A percentile compares a stretch with the other conserved stretches of the same genome.
phyloP scores from a whole-genome alignment of 257 asterid genomes.

The Mentha longifolia region DNA sequence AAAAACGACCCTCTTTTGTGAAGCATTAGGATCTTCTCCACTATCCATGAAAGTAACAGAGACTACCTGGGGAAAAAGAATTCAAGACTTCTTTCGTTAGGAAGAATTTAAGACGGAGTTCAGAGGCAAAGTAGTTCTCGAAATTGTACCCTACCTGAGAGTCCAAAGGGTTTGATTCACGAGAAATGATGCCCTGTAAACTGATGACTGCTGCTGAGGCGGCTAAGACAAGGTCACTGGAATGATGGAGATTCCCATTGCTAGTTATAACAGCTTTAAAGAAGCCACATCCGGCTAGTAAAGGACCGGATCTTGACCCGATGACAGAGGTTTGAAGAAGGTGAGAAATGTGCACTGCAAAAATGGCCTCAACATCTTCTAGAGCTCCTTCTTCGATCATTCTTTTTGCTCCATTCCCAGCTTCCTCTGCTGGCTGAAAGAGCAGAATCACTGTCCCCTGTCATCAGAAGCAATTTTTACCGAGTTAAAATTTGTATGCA shows the following conservation, averaged over 20 bases:
- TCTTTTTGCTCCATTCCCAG: slow-evolving; percentile 91
- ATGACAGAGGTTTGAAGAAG: slow-evolving; percentile 65
- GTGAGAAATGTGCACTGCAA: slow-evolving; percentile 78
- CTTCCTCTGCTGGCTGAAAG: slow-evolving; percentile 98
- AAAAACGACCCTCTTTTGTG: slow-evolving; percentile 52
- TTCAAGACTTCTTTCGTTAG: neutral
- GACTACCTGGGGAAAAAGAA: slow-evolving; percentile 55
- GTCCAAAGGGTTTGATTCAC: slow-evolving; percentile 87
- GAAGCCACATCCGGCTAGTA: slow-evolving; percentile 95
- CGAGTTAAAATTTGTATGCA: neutral
- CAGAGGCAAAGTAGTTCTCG: neutral
- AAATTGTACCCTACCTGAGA: slow-evolving; percentile 62
- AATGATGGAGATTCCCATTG: slow-evolving; percentile 39
- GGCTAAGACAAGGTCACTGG: slow-evolving; percentile 68
- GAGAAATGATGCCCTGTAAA: slow-evolving; percentile 84
- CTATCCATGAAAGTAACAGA: slow-evolving; percentile 76
- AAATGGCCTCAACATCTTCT: slow-evolving; percentile 82
- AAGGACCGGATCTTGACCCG: slow-evolving; percentile 82
- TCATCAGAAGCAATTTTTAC: slow-evolving; percentile 12
- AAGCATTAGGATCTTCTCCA: slow-evolving; percentile 51
- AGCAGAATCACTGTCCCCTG: slow-evolving; percentile 87
- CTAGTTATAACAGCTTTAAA: slow-evolving; percentile 68
- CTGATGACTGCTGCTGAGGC: slow-evolving; percentile 93
- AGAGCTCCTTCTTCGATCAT: slow-evolving; percentile 84
- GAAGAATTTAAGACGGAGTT: neutral